Evolutionary conservation across 2,329 filamentous ascomycete genomes (phyloP), one percentile per base, ranked within the genome.

Genomic region (Orbilia blumenaviensis): DNA sequence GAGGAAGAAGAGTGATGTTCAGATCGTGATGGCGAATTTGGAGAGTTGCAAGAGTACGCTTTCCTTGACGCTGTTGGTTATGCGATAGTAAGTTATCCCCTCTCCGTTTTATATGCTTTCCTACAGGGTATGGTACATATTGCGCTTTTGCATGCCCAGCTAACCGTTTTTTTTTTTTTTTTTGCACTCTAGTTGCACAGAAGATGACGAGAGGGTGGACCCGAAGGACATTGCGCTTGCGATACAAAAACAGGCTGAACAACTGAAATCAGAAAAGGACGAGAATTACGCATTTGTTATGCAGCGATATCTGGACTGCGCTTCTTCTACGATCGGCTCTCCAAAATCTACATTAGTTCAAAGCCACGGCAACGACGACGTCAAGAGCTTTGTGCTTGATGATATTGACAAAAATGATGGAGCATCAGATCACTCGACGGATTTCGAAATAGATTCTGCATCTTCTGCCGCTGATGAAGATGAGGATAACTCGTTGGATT

Each of bases 11-110:
- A 69, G 52, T 18, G 72, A 76, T 34, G 32, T 76, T 1, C 64
- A 68, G 8, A 4, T 27, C 9, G 64, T 76, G 3, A 64, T 69
- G 48, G 58, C 72, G 9, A 64, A 41, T 27, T 42, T 76, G 38
- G 72, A 76, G 58, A 76, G 72, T 25, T 76, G 72, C n/a, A 76
- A 76, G 58, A 76, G 72, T 23, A 76, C 72, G 14, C 29, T 76
- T 21, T 76, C 72, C 10, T 52, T 76, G 23, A 76, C 72, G 7
- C 21, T 76, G 50, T 14, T 76, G n/a, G 72, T 76, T 18, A 60
- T 76, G 48, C 64, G 64, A 38, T 76, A 76, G 72, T 76, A 76
- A 66, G 72, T 69, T n/a, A 21, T 6, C 27, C 10, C 36, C 6
- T 41, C 12, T 41, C 14, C 3, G 12, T 10, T 21, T 32, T 34